phyloP scores from a whole-genome alignment of 768 basidiomycete genomes.

The Serendipita sp. region DNA sequence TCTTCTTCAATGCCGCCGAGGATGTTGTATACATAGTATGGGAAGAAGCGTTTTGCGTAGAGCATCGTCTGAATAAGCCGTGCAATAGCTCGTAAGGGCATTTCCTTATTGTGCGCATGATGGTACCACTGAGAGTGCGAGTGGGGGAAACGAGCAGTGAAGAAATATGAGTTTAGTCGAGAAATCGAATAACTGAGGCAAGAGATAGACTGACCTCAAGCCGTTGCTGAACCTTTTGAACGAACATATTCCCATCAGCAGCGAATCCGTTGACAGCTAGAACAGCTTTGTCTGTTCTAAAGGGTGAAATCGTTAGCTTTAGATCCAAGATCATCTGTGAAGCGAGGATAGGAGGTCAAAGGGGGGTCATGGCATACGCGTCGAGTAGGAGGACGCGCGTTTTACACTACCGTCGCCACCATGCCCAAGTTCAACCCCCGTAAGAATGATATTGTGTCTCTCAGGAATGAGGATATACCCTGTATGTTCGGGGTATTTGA shows the following conservation, averaged over 20 bases:
- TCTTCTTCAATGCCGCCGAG: conserved; percentile 93
- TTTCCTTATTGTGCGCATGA: conserved; percentile 92
- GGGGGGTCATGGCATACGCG: not conserved
- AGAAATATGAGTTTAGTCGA: not conserved
- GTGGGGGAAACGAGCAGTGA: not conserved
- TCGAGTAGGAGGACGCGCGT: not conserved
- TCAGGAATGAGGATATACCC: not conserved
- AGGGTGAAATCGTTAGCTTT: conserved; percentile 5
- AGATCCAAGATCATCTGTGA: not conserved
- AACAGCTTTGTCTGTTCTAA: conserved; percentile 80
- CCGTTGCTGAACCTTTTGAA: conserved; percentile 89
- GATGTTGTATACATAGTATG: conserved; percentile 95
- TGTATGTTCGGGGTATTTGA: not conserved
- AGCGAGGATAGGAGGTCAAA: not conserved
- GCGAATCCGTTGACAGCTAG: conserved; percentile 95
- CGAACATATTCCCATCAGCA: conserved; percentile 94
- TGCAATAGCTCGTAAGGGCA: conserved; percentile 95
- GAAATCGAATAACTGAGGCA: not conserved
- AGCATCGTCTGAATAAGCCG: conserved; percentile 97
- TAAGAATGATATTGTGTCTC: no score
- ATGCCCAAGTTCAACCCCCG: no score
- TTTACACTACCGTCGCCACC: not conserved
- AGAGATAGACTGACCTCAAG: conserved; percentile 53
- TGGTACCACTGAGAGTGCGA: conserved; percentile 66
- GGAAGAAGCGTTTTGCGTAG: conserved; percentile 92